These are phyloP conservation scores for Candida anglica DNA, from an alignment of 805 yeast species.

Conservation along the genomic window DNA sequence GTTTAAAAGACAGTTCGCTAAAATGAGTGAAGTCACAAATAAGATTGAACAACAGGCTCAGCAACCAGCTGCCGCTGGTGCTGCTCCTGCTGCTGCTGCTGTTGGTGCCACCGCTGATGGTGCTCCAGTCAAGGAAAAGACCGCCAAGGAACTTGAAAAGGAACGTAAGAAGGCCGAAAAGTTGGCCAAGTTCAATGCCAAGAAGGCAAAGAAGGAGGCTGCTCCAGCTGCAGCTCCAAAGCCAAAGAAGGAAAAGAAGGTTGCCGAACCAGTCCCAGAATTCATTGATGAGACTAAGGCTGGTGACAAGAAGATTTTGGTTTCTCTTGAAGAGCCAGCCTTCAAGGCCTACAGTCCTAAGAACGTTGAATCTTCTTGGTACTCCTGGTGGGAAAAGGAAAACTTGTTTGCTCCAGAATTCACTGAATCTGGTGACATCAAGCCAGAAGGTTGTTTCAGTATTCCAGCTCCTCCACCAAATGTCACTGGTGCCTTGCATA, in stretches of 20 bases:
- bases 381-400: conserved; percentile 91
- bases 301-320: conserved; percentile 88
- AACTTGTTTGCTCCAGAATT: conserved; percentile 88
- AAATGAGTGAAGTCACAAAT: conserved; percentile 11
- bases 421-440: conserved; percentile 64
- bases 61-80: conserved; percentile 1
- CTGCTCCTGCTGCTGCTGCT: conserved; percentile 10
- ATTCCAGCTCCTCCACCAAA: conserved; percentile 99
- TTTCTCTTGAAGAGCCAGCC: conserved; percentile 86
- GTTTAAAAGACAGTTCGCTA: conserved; percentile 4
- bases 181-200: conserved; percentile 82
- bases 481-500: conserved; percentile 97
- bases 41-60: not conserved
- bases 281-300: conserved; percentile 78
- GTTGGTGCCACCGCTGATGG: conserved; percentile 9
- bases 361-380: conserved; percentile 96
- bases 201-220: conserved; percentile 58
- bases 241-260: conserved; percentile 66
- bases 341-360: conserved; percentile 91
- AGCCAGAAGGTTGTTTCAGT: conserved; percentile 80
- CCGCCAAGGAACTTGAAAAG: conserved; percentile 79
- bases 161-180: conserved; percentile 88
- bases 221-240: conserved; percentile 48
- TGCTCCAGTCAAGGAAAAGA: conserved; percentile 41
- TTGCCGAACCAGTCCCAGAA: conserved; percentile 72